Conservation (phyloP, 2,329 filamentous ascomycete species). For the Pyricularia sp. region DNA sequence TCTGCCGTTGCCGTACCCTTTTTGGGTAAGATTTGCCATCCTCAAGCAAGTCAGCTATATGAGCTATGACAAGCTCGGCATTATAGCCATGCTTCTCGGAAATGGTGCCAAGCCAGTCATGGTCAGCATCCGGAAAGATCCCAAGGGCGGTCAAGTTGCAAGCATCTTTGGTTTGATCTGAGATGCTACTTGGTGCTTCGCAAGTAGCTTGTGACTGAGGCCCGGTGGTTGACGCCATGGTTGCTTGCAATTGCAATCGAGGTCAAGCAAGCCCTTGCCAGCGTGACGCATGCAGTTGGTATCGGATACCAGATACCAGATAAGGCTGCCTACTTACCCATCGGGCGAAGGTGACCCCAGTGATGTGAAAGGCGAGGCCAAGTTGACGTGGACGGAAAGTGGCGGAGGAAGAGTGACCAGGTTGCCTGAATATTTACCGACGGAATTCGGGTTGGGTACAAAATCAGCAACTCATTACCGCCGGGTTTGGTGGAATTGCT, state of each 20-base stretch:
- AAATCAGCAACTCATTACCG: not conserved
- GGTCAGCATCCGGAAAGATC: conserved; percentile 34
- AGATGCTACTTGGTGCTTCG: not conserved
- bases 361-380: not conserved
- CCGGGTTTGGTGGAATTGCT: not conserved
- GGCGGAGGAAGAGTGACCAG: too few relatives aligned
- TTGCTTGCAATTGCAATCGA: not conserved
- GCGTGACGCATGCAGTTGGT: not conserved
- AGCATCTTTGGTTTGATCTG: conserved; percentile 5
- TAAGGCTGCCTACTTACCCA: not conserved
- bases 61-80: conserved; percentile 18
- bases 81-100: conserved; percentile 15
- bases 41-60: conserved; percentile 27
- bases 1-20: conserved; percentile 14
- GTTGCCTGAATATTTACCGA: too few relatives aligned
- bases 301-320: not conserved
- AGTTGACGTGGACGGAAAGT: too few relatives aligned
- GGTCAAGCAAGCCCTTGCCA: not conserved
- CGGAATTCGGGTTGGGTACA: not conserved
- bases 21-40: conserved; percentile 24
- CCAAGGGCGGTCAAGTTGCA: conserved; percentile 18
- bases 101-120: conserved; percentile 19
- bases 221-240: not conserved
- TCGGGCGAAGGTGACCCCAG: not conserved
- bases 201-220: not conserved